These are phyloP conservation scores for Dicorynia guianensis DNA, from an alignment of 306 rosid species.

Conservation along the genomic window DNA sequence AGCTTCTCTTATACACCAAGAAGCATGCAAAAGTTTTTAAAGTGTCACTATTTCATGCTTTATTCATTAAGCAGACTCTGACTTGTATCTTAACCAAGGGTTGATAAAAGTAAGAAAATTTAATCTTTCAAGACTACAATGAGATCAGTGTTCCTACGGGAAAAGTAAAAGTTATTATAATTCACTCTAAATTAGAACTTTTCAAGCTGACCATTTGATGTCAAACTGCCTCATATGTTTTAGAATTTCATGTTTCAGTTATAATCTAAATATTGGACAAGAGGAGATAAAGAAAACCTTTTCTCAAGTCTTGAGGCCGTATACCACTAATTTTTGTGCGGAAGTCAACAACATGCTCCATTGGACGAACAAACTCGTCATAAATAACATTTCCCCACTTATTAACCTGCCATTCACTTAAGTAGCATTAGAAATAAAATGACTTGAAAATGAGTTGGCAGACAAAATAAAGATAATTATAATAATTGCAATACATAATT, in stretches of 20 bases:
- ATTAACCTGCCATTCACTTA: slow-evolving; percentile 74
- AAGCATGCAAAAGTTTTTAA: slow-evolving; percentile 17
- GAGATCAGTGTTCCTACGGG: background rate
- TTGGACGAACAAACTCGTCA: slow-evolving; percentile 85
- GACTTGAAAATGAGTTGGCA: slow-evolving; percentile 25
- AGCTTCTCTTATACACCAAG: slow-evolving; percentile 7
- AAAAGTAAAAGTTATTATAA: slow-evolving; percentile 1
- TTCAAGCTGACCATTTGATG: slow-evolving; percentile 36
- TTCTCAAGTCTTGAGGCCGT: slow-evolving; percentile 79
- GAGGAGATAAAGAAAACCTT: slow-evolving; percentile 62
- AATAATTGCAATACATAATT: slow-evolving; percentile 16
- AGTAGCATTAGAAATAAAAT: slow-evolving; percentile 45
- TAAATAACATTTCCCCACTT: slow-evolving; percentile 91
- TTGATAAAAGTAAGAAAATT: background rate
- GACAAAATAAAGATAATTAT: background rate
- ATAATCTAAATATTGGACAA: slow-evolving; percentile 2
- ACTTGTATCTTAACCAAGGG: too few species aligned
- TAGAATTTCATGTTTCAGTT: slow-evolving; percentile 22
- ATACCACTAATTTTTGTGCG: slow-evolving; percentile 93
- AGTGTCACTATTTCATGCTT: background rate
- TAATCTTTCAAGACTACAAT: background rate
- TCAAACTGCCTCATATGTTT: slow-evolving; percentile 9
- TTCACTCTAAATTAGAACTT: slow-evolving; percentile 12
- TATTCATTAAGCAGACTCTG: too few species aligned
- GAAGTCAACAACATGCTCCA: slow-evolving; percentile 84